Base-by-base conservation (phyloP, 441 rosid species). In the Pelargonium hybrid region DNA sequence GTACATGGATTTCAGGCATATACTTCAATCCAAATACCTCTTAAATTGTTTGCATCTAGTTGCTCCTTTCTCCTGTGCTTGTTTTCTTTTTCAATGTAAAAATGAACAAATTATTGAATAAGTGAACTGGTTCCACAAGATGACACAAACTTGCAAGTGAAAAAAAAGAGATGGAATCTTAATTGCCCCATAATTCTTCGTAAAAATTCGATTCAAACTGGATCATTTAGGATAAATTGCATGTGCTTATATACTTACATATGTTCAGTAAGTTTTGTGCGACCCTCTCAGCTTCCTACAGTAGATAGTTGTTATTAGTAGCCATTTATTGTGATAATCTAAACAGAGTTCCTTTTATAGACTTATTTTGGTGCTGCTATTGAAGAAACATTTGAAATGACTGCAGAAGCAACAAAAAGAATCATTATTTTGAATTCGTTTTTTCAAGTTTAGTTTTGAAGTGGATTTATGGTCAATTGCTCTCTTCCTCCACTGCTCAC, bases 1-100 rank as follows among this genome's bases (percentile, higher is more conserved):
- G 97, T 94, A 73, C 99, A 92, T 79, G 99, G 98, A 54, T 94
- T 94, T 83, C 97, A 94, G 97, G 99, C 78, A 87, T 74, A 85
- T 75, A 65, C 34, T 47, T 11, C 57, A 62, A 34, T 66, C 66
- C 66, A 25, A 31, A 56, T 8, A 15, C 59, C 25, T 4, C 10
- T 56, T 20, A 17, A 37, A 29, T 52, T 66, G 66, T 21, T 65
- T 10, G 10, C 47, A 41, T 41, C 47, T 41, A 7, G 47, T 41
- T 41, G 47, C 10, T 9, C 47, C 21, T 25, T 21, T 61, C 20
- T 15, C 17, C 21, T 45, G 17, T 31, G 0, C 23, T 11, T 50
- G 69, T n/a, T 45, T 25, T 11, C 20, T n/a, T 76, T 54, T 11
- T 45, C 50, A 45, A 5, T 45, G n/a, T 45, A 11, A 3, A 45